Percentiles rank a stretch among this genome's conserved stretches.
Conservation (phyloP, 2,329 filamentous ascomycete species). For the Aplosporella prunicola region DNA sequence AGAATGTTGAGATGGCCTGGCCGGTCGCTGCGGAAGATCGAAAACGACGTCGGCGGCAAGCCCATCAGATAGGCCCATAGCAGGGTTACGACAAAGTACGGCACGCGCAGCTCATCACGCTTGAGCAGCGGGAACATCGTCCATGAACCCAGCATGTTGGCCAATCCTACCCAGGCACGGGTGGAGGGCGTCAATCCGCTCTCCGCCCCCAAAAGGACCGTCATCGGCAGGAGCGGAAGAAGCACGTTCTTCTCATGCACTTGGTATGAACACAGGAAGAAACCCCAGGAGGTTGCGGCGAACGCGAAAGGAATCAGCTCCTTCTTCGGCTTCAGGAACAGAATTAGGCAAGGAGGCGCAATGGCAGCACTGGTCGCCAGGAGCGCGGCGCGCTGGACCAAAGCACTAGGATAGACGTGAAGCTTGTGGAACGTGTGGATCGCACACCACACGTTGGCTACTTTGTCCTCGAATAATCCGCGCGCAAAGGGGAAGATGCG, state of each 20-base stretch:
- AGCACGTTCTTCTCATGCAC: conserved; percentile 97
- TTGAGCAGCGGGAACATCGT: conserved; percentile 88
- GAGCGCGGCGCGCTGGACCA: conserved; percentile 70
- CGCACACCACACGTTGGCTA: conserved; percentile 96
- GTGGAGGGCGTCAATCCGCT: conserved; percentile 67
- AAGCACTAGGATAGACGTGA: conserved; percentile 56
- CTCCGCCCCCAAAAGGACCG: conserved; percentile 68
- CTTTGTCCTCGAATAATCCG: conserved; percentile 97
- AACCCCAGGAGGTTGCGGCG: conserved; percentile 82
- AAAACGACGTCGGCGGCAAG: conserved; percentile 66
- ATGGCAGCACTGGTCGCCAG: conserved; percentile 67
- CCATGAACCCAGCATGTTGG: conserved; percentile 81
- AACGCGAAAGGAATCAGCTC: conserved; percentile 71
- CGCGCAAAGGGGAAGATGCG: conserved; percentile 93
- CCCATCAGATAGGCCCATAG: conserved; percentile 90
- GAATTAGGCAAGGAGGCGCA: conserved; percentile 64
- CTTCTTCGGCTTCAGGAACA: conserved; percentile 70
- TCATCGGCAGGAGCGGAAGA: conserved; percentile 88
- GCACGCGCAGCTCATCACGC: conserved; percentile 72
- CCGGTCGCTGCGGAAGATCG: conserved; percentile 49
- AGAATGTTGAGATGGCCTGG: conserved; percentile 41
- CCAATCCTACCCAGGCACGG: conserved; percentile 90
- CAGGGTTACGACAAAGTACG: conserved; percentile 74
- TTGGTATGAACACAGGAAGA: conserved; percentile 96
- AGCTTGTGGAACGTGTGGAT: conserved; percentile 86